Base-by-base conservation (phyloP, 2,329 filamentous ascomycete species). In the Westerdykella aurantiaca region DNA sequence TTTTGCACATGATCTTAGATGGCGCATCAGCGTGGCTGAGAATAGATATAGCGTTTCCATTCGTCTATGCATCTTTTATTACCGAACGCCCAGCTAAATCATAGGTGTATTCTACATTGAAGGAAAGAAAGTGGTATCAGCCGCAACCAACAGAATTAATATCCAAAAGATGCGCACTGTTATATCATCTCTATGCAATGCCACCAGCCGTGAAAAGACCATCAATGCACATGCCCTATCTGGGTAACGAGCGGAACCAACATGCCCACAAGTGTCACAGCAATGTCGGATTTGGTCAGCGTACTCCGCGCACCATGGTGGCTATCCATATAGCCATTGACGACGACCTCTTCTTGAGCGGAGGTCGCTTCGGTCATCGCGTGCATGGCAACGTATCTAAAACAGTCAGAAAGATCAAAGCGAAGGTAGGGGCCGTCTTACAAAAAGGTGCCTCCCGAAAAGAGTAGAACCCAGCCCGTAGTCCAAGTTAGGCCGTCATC, bases 311-410 rank as follows among this genome's bases (percentile, higher is more conserved):
- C 64, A 44, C 52, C 44, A 39, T 83, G 81, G 31, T 58, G 54
- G 41, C 72, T 67, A 45, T 78, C 72, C n/a, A 80, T 73, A 50
- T 82, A 75, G 41, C 71, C 67, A 23, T 76, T 70, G 2, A 69
- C 63, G 7, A 69, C 67, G 41, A 53, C 58, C 34, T 66, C 60
- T 25, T 60, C 57, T 40, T 65, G 53, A 37, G 51, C 38, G 7
- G 57, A 50, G 11, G 74, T 72, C 17, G 83, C 80, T 59, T 95
- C 90, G 63, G 94, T 87, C 88, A 97, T 95, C 1, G 90, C 89
- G 63, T 98, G 93, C 90, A 97, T 96, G 1, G 93, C 93, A 35
- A 98, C 93, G 61, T 97, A 95, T 56, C 88, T 94, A 50, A 6
- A 17, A 10, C 6, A 10, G 23, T 49, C 51, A 39, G 43, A 25